These are phyloP conservation scores for Globisporangium sylvaticum DNA, from an alignment of 352 stramenopile genomes.

Conservation along the genomic window DNA sequence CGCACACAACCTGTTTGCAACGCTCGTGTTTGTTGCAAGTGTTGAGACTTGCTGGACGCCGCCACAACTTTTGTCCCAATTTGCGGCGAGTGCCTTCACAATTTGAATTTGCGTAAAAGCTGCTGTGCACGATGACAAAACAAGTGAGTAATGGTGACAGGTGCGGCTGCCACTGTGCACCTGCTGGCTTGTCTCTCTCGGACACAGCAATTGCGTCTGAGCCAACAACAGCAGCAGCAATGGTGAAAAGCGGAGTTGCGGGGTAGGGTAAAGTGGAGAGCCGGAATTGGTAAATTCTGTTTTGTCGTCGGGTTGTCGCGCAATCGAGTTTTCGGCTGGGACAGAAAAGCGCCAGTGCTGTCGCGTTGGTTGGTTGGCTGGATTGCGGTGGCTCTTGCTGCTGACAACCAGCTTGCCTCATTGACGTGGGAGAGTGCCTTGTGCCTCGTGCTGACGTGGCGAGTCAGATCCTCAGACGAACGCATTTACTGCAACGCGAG, in stretches of 20 bases:
- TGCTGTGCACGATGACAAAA: background rate
- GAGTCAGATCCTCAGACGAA: background rate
- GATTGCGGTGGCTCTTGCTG: background rate
- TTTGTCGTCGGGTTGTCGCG: conserved; percentile 8
- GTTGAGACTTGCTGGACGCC: background rate
- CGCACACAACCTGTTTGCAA: background rate
- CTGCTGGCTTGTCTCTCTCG: background rate
- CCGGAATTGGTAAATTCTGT: conserved; percentile 1
- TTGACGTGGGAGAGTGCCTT: background rate
- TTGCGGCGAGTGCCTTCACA: background rate
- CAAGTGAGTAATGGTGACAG: background rate
- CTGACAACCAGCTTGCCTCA: background rate
- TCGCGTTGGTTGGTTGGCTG: background rate
- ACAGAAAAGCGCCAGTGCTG: background rate
- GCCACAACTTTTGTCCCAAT: background rate
- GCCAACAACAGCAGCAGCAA: too few species aligned
- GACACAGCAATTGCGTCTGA: background rate
- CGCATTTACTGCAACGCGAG: background rate
- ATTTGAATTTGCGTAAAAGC: background rate
- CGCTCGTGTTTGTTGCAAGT: background rate
- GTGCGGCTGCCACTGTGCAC: background rate
- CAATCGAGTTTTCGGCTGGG: conserved; percentile 8
- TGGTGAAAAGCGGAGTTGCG: too few species aligned
- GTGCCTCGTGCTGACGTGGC: background rate
- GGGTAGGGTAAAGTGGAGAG: background rate